Evolutionary conservation across 805 yeast species (phyloP), one percentile per base, ranked within the genome.

Genomic region (Tetrapisispora pingtungensis): DNA sequence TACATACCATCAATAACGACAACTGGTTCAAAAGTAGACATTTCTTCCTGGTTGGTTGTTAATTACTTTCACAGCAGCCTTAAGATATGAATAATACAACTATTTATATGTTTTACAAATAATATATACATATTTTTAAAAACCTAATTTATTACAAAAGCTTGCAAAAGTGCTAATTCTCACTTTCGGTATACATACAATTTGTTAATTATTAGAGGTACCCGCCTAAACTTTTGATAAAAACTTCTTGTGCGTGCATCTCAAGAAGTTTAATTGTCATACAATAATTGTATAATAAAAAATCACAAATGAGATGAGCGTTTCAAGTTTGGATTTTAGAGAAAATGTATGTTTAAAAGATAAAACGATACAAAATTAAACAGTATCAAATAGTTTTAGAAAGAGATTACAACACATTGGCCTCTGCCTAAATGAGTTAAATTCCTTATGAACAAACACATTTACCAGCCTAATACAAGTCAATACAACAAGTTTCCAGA

Each of bases 1-100:
- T 37, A 75, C 80, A 66, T 78, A 77, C 95, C 96, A 80, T 88
- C 96, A 80, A 88, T 83, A 75, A 89, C 96, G 78, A 86, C 86
- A 77, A 84, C 95, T 76, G 94, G 90, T 80, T 88, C 95, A 73
- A 81, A 87, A 71, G 86, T 78, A 62, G 68, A 63, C 71, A 67
- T 69, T 57, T 58, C 64, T 58, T 58, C 59, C 54, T 54, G 54
- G 50, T 44, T 43, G 49, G 47, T 40, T 45, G 42, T 36, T 24
- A 38, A 6, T 33, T 15, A 8, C 30, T 39, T 20, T 14, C 13
- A 19, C 14, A 38, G 18, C 7, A 19, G 3, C 2, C 30, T 3
- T 8, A 13, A 19, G 19, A 38, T 10, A 14, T 7, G 7, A 10
- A 37, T 18, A 20, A 4, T 6, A 15, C 3, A 3, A 10, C 12